Evolutionary conservation across 2,329 filamentous ascomycete species (phyloP).

Genomic region (Emmonsiellopsis sp.): DNA sequence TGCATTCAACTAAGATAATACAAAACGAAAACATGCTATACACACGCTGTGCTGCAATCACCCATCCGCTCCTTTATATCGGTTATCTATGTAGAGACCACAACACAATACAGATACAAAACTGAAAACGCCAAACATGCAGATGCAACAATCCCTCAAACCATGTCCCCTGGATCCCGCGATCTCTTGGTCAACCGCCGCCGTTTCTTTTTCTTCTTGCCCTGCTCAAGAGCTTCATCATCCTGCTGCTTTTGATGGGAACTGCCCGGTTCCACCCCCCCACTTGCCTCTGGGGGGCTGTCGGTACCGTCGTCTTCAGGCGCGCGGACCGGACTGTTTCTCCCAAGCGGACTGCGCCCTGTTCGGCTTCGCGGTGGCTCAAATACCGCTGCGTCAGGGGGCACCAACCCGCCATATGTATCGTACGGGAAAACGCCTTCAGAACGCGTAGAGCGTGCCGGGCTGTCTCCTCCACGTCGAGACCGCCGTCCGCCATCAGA

Average conservation of each 20-base stretch:
- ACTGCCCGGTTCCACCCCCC: not conserved
- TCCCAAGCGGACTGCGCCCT: slow-evolving; percentile 27
- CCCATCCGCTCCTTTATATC: no score
- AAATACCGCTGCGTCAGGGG: slow-evolving; percentile 12
- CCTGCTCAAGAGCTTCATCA: slow-evolving; percentile 12
- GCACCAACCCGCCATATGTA: not conserved
- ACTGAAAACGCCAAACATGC: not conserved
- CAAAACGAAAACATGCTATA: not conserved
- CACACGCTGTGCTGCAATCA: not conserved
- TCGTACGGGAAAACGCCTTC: slow-evolving; percentile 3
- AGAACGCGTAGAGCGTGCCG: not conserved
- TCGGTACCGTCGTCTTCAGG: not conserved
- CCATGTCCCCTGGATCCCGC: slow-evolving; percentile 5
- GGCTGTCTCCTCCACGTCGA: slow-evolving; percentile 1
- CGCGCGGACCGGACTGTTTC: slow-evolving; percentile 21
- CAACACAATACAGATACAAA: not conserved
- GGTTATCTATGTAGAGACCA: not conserved
- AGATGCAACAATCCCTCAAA: not conserved
- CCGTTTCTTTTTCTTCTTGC: slow-evolving; percentile 6
- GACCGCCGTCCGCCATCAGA: not conserved
- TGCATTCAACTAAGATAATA: not conserved
- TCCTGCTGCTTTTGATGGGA: slow-evolving; percentile 11
- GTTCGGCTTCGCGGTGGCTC: slow-evolving; percentile 14
- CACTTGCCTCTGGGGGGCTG: not conserved
- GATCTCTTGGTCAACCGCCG: slow-evolving; percentile 7